Percentiles rank a stretch among this genome's conserved stretches.
Evolutionary conservation across 139 green algal genomes (phyloP).

Genomic region (Ettlia oleoabundans): DNA sequence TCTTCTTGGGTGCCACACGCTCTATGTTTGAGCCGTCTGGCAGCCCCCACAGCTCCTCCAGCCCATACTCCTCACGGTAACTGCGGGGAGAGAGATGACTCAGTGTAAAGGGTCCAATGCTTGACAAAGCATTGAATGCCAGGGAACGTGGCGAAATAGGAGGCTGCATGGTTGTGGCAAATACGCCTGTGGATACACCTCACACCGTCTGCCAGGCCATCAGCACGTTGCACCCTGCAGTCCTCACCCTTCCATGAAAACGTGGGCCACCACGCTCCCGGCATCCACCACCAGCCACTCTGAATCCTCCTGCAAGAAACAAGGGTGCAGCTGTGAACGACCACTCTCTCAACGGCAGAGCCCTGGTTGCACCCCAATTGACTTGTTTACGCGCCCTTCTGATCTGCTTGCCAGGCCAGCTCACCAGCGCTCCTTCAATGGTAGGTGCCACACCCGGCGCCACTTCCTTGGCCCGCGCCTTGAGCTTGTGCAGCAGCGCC

Average conservation of each 20-base stretch:
- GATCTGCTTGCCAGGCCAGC: background rate
- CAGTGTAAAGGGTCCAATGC: too few species aligned
- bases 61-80: conserved; percentile 33
- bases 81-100: too few species aligned
- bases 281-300: conserved; percentile 51
- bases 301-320: conserved; percentile 3
- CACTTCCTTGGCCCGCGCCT: conserved; percentile 43
- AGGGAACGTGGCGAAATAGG: too few species aligned
- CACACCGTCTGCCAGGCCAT: too few species aligned
- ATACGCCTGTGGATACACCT: too few species aligned
- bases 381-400: too few species aligned
- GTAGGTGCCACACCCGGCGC: conserved; percentile 42
- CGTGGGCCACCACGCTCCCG: conserved; percentile 46
- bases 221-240: too few species aligned
- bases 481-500: conserved; percentile 43
- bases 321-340: too few species aligned
- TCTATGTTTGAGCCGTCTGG: conserved; percentile 20
- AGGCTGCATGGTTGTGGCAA: too few species aligned
- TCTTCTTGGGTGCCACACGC: conserved; percentile 22
- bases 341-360: too few species aligned
- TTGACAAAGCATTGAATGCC: too few species aligned
- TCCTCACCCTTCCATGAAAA: conserved; percentile 48
- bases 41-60: conserved; percentile 46
- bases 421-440: conserved; percentile 36
- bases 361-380: too few species aligned